Evolutionary conservation across 2,329 filamentous ascomycete genomes (phyloP), one percentile per base, ranked within the genome.

Genomic region (Xylariaceae sp.): DNA sequence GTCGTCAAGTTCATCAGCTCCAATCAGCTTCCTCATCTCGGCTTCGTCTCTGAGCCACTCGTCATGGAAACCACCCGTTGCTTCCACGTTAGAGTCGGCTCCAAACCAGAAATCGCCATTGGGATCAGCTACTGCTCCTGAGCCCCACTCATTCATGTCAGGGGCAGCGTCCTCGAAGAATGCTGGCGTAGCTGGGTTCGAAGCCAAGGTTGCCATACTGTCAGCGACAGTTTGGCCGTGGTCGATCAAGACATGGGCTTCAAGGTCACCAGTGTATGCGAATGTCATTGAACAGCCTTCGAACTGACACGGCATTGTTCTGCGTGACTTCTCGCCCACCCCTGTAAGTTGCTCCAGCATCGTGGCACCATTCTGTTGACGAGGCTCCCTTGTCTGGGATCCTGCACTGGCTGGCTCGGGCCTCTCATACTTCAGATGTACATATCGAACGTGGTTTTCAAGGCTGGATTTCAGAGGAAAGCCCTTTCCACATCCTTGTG

Each of bases 371-470:
- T 56, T 32, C 34, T 14, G 50, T 45, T 32, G 55, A 42, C 44
- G 54, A 54, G 20, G 22, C 17, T 46, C 58, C 56, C 25, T 46
- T 32, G 37, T 48, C 37, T 41, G 39, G 17, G 1, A 22, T 6
- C 19, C 19, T 8, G 36, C n/a, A 3, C 14, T 47, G 22, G 45
- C 45, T 11, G 40, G 35, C 17, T 58, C 61, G 7, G 74, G 73
- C 11, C 77, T 71, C 44, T 72, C 67, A 14, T 67, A 59, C n/a
- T 83, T 81, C 21, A 95, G 71, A 63, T 97, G 92, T 19, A 88
- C 79, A 38, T 85, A 89, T 17, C 88, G 83, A 36, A 96, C 76
- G 62, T 97, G 92, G 54, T 93, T 86, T 64, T 92, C 86, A 0
- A 96, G 75, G 22, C 82, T 82, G 16, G 80, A 77, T 64, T 94